Evolutionary conservation across 2,329 filamentous ascomycete species (phyloP).

Genomic region (Verticillium nubilum): DNA sequence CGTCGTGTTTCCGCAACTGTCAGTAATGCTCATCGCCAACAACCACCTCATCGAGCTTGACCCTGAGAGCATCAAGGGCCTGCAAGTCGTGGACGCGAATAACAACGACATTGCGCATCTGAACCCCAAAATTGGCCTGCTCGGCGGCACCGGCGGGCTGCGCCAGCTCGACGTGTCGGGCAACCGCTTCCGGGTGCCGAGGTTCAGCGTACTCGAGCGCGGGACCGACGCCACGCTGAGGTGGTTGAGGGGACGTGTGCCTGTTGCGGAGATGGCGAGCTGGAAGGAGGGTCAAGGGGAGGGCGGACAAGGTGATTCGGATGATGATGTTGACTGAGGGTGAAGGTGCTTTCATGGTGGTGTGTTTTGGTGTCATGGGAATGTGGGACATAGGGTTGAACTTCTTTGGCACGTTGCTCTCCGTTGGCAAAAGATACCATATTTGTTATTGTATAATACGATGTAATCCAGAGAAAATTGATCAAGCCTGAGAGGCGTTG

Average conservation of each 20-base stretch:
- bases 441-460: background rate
- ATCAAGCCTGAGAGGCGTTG: no score
- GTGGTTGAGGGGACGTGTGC: conserved; percentile 75
- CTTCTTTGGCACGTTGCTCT: background rate
- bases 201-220: conserved; percentile 76
- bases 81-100: conserved; percentile 71
- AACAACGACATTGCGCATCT: conserved; percentile 84
- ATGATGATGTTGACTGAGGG: conserved; percentile 6
- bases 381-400: background rate
- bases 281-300: conserved; percentile 45
- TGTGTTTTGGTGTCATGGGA: background rate
- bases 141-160: conserved; percentile 57
- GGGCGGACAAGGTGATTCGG: conserved; percentile 17
- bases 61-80: conserved; percentile 66
- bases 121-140: conserved; percentile 73
- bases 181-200: conserved; percentile 83
- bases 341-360: background rate
- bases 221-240: conserved; percentile 80
- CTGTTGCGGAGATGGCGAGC: conserved; percentile 52
- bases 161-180: conserved; percentile 72
- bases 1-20: conserved; percentile 62
- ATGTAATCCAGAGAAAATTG: background rate
- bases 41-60: conserved; percentile 73
- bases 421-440: background rate
- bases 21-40: conserved; percentile 67